Base-by-base conservation (phyloP, 768 basidiomycete species). In the Lactifluus volemus region DNA sequence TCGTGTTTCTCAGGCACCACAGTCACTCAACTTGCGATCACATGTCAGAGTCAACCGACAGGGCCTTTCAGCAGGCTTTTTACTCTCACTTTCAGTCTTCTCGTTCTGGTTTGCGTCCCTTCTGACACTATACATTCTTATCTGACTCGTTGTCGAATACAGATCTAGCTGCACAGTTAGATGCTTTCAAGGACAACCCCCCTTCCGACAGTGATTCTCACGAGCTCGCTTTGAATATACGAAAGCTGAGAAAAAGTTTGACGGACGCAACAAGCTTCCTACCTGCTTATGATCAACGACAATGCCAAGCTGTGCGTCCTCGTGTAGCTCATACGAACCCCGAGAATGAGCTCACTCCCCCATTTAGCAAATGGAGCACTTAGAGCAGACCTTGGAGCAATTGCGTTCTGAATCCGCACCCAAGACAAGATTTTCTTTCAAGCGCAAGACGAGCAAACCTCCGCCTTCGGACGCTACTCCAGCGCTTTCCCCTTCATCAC, bases 271-370 rank as follows among this genome's bases (percentile, higher is more conserved):
- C 81, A 9, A 78, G 79, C 7, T 82, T 79, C 59, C 73, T 92
- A 49, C 85, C 89, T 4, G 75, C 79, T 42, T 89, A 89, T 68
- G 88, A 90, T 70, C 89, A 87, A 68, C 79, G 84, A 56, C 84
- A 84, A 67, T 86, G 79, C 68, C 86, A 87, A 70, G 72, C 75
- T 67, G 89, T 89, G 65, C 56, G 83, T 75, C 29, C 55, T 48
- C 25, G 36, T 57, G 36, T 8, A 45, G 15, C 17, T 55, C 12
- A 21, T 45, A 34, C 25, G 25, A 19, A n/a, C 42, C 55, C 34
- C n/a, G 3, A 34, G 17, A 38, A 25, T 10, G 19, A 10, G 32
- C 29, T 54, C 36, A 52, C 29, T 21, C 15, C 55, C 11, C 29
- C 5, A 14, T 21, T 30, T 67, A 93, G 90, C 85, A 85, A 81